Evolutionary conservation across 225 moss, liverwort and hornwort species (phyloP), one percentile per base, ranked within the genome.

Genomic region (Climacium dendroides): DNA sequence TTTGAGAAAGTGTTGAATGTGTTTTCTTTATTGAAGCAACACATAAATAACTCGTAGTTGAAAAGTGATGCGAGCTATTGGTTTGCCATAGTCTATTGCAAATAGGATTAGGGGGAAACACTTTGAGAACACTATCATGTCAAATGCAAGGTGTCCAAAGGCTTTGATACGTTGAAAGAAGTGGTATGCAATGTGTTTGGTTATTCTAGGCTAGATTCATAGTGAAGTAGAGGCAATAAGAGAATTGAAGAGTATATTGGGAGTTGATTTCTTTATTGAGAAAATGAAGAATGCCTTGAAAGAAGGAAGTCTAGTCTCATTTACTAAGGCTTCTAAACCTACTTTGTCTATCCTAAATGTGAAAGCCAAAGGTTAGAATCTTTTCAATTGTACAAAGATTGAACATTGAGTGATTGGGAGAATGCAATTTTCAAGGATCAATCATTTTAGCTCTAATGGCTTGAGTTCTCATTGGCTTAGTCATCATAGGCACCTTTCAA

Each of bases 81-180:
- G 24, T 26, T 43, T 43, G 9, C 43, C 8, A 15, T 8, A 26
- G 8, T 69, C 69, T 24, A 24, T 41, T 15, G 8, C 9, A 1
- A 70, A 15, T 25, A 26, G 41, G 15, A 41, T 15, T 70, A 15
- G 25, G 8, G 41, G 37, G 37, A 22, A 67, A 41, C 15, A 39
- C 0, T 13, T 2, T 69, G 39, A 64, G 5, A 18, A 30, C 34
- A 63, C 35, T 35, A 6, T 64, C 19, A 19, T 35, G 35, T 11
- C 11, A 11, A n/a, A 20, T n/a, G 20, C 0, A 66, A 0, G 6
- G n/a, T 6, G 20, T n/a, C 3, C 3, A 5, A 9, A 32, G 10
- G 35, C 35, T 64, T 35, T 35, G 11, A 6, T 19, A 65, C 1
- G 1, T 65, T 65, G 3, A n/a, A 4, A 35, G 19, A 64, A 34